Percentiles rank a stretch among this genome's conserved stretches.
These are phyloP conservation scores for Ambrosia hybrid DNA, from an alignment of 140 eudicot species.

Conservation along the genomic window DNA sequence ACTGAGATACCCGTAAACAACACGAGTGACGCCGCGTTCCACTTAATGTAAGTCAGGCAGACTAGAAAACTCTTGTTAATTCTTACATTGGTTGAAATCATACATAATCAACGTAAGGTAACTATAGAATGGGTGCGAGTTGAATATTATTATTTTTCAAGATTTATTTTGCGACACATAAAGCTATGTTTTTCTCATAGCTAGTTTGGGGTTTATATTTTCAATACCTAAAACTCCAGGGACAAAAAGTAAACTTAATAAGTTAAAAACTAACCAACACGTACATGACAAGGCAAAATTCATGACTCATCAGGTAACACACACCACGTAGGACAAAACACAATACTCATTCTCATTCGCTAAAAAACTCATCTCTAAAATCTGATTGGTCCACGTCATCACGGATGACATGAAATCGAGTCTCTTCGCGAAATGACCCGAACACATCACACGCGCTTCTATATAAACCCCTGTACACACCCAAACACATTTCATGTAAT, in stretches of 20 bases:
- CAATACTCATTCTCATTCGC: constrained; percentile 35
- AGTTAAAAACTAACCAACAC: background rate
- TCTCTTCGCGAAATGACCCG: constrained; percentile 34
- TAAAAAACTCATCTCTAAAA: background rate
- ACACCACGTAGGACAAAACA: constrained; percentile 24
- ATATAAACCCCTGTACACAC: constrained; percentile 19
- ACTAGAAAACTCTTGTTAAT: no score
- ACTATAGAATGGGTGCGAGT: no score
- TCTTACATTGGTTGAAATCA: no score
- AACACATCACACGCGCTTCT: constrained; percentile 10
- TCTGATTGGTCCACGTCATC: constrained; percentile 68
- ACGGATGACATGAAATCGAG: constrained; percentile 35
- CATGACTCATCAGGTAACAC: background rate
- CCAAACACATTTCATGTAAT: background rate
- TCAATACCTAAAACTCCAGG: constrained; percentile 15
- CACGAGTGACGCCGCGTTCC: no score
- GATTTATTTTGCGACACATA: no score
- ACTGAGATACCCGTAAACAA: no score
- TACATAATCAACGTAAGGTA: no score
- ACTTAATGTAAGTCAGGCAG: no score
- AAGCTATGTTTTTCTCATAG: background rate
- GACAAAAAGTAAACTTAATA: background rate
- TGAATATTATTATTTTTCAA: no score
- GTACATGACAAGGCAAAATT: constrained; percentile 20
- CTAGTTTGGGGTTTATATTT: background rate